Percentiles rank a stretch among this genome's conserved stretches.
Evolutionary conservation across 2,329 filamentous ascomycete species (phyloP).

Genomic region (Aspergillus texensis): DNA sequence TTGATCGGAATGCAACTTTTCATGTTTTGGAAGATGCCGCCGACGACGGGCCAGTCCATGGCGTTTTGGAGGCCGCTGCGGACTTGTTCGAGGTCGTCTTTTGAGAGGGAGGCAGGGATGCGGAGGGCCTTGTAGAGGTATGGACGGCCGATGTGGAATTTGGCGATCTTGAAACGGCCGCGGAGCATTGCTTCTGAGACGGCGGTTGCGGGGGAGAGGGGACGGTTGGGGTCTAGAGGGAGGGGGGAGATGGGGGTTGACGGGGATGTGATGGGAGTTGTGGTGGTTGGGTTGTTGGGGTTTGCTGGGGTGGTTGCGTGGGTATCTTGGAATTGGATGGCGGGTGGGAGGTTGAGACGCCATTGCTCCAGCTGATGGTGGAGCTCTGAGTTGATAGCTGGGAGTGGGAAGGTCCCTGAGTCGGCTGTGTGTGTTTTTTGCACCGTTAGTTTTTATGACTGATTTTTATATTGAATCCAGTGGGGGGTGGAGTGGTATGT

Average conservation of each 20-base stretch:
- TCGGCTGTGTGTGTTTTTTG: slow-evolving; percentile 33
- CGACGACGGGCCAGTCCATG: slow-evolving; percentile 45
- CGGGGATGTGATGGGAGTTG: slow-evolving; percentile 26
- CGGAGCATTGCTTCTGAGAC: slow-evolving; percentile 43
- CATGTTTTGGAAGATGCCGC: slow-evolving; percentile 44
- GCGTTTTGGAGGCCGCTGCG: slow-evolving; percentile 42
- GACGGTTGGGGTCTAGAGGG: slow-evolving; percentile 22
- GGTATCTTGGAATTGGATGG: slow-evolving; percentile 49
- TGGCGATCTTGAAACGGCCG: slow-evolving; percentile 40
- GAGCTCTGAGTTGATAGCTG: slow-evolving; percentile 54
- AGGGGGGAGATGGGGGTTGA: slow-evolving; percentile 22
- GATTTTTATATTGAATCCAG: not conserved
- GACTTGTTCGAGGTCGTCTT: slow-evolving; percentile 44
- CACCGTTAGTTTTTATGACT: slow-evolving; percentile 4
- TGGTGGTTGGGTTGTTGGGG: slow-evolving; percentile 15
- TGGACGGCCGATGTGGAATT: slow-evolving; percentile 46
- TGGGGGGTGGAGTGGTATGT: not conserved
- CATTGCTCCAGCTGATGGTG: slow-evolving; percentile 60
- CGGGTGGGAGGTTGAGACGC: slow-evolving; percentile 53
- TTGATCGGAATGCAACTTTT: slow-evolving; percentile 47
- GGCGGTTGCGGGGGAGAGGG: slow-evolving; percentile 37
- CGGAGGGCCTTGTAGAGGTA: slow-evolving; percentile 48
- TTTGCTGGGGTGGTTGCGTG: slow-evolving; percentile 24
- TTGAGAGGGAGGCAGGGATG: slow-evolving; percentile 38
- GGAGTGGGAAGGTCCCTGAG: slow-evolving; percentile 49